phyloP scores from a whole-genome alignment of 2,329 filamentous ascomycete species.

The Simplicillium sp. region DNA sequence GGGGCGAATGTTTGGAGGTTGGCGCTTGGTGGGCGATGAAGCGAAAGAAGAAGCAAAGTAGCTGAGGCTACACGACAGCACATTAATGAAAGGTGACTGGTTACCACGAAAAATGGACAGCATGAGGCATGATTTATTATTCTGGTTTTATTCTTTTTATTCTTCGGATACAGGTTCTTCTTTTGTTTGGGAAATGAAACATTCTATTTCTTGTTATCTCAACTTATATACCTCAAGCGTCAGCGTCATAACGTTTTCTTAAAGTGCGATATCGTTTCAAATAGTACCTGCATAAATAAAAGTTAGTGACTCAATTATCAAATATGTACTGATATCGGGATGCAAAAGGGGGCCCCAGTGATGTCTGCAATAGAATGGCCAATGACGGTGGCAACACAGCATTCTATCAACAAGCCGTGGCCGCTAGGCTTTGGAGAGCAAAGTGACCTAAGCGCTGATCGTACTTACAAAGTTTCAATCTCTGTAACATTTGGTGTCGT shows the following conservation, averaged over 20 bases:
- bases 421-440: too few relatives aligned
- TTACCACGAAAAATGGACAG: neutral
- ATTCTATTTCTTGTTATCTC: neutral
- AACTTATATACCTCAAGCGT: slow-evolving; percentile 10
- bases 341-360: too few relatives aligned
- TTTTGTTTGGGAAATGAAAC: neutral
- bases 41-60: slow-evolving; percentile 14
- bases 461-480: slow-evolving; percentile 85
- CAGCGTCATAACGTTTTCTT: slow-evolving; percentile 64
- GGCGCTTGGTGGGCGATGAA: slow-evolving; percentile 89
- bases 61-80: neutral
- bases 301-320: slow-evolving; percentile 1
- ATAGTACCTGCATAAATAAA: slow-evolving; percentile 59
- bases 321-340: neutral
- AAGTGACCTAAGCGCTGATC: too few relatives aligned
- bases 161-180: neutral
- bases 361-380: too few relatives aligned
- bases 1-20: slow-evolving; percentile 77
- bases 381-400: too few relatives aligned
- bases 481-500: slow-evolving; percentile 43
- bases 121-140: neutral
- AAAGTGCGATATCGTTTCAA: slow-evolving; percentile 83
- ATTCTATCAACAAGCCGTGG: too few relatives aligned
- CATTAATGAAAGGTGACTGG: neutral
- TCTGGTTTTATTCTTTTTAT: too few relatives aligned